Evolutionary conservation across 345 rosid genomes (phyloP).

Genomic region (Gossypium bickii): DNA sequence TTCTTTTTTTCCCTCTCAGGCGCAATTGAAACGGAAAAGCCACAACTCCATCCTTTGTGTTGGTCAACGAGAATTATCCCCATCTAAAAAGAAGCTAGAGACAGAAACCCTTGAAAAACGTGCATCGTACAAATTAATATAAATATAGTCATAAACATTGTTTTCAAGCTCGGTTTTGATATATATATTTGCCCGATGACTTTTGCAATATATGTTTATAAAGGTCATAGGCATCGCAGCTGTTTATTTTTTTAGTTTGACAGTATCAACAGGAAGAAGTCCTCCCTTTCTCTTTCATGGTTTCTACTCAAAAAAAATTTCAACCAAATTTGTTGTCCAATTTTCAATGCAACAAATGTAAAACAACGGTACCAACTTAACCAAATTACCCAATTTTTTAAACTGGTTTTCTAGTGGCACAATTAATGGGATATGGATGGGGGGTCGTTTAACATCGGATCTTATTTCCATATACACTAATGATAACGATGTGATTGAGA

Average conservation of each 20-base stretch:
- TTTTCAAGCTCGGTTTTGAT: not conserved
- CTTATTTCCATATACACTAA: not conserved
- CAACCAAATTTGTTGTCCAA: not conserved
- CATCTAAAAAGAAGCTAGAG: not conserved
- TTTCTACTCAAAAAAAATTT: not conserved
- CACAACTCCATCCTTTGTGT: not conserved
- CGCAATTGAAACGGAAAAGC: conserved; percentile 20
- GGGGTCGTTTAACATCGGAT: not conserved
- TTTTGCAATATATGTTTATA: not conserved
- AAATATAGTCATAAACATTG: not conserved
- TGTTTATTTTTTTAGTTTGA: not conserved
- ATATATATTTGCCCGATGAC: not conserved
- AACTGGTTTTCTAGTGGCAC: not conserved
- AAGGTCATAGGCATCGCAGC: not conserved
- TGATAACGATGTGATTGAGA: not conserved
- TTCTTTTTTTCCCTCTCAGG: conserved; percentile 8
- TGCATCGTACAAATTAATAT: not conserved
- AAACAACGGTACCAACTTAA: not conserved
- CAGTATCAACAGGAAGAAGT: not conserved
- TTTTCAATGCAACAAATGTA: not conserved
- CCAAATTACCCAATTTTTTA: not conserved
- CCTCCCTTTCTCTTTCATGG: not conserved
- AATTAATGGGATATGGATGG: not conserved
- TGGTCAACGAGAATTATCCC: conserved; percentile 10
- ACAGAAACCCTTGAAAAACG: not conserved